A percentile compares a stretch with the other conserved stretches of the same genome.
Evolutionary conservation across 495 filamentous ascomycete species (phyloP).

Genomic region (Xylaria venustula): DNA sequence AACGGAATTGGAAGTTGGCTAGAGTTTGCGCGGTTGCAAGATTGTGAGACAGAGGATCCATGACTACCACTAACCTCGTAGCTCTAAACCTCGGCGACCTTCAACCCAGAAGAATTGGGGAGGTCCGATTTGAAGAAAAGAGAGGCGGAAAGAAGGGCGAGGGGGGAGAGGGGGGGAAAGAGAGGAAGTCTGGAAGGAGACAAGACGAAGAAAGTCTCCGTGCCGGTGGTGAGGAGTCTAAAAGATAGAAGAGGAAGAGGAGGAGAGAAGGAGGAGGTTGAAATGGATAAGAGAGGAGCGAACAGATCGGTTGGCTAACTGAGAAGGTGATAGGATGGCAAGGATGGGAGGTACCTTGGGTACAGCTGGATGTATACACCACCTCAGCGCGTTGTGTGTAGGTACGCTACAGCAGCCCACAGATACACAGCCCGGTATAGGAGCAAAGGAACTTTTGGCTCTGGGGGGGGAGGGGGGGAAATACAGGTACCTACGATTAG

Average conservation of each 20-base stretch:
- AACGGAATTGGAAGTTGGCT: neutral
- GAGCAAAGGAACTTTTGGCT: conserved; percentile 12
- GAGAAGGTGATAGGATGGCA: conserved; percentile 10
- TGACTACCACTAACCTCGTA: neutral
- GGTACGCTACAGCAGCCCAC: neutral
- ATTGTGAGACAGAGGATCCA: neutral
- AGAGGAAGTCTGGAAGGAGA: conserved; percentile 32
- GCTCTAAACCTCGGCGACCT: conserved; percentile 34
- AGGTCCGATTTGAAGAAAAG: conserved; percentile 34
- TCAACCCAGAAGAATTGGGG: conserved; percentile 31
- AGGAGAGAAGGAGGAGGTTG: conserved; percentile 38
- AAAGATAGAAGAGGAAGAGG: conserved; percentile 37
- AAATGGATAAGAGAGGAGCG: conserved; percentile 30
- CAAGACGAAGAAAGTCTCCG: conserved; percentile 38
- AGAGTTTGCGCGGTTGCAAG: neutral
- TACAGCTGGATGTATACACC: neutral
- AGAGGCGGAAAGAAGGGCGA: conserved; percentile 21
- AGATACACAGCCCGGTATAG: neutral
- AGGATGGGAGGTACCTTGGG: conserved; percentile 1
- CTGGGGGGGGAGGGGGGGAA: neutral
- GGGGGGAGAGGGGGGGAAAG: conserved; percentile 33
- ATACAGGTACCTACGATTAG: neutral
- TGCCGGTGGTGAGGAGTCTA: conserved; percentile 40
- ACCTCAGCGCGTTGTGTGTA: neutral
- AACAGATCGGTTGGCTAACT: conserved; percentile 28